Percentiles rank a stretch among this genome's conserved stretches.
phyloP scores from a whole-genome alignment of 441 rosid species.

The Erodium moschatum region DNA sequence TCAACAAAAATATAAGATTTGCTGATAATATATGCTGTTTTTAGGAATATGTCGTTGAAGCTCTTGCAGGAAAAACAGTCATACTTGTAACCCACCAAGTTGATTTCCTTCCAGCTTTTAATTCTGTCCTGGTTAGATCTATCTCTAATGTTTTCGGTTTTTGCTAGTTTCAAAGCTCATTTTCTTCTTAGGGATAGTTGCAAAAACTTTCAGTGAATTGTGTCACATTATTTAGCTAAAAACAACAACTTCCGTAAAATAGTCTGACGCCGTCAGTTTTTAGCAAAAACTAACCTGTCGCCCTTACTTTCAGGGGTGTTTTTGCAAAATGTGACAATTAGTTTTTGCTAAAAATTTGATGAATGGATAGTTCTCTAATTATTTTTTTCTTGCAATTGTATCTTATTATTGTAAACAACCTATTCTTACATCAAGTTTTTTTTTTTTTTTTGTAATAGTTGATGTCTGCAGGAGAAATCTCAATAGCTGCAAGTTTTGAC shows the following conservation, averaged over 20 bases:
- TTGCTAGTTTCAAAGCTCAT: neutral
- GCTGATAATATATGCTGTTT: neutral
- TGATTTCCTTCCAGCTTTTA: constrained; percentile 46
- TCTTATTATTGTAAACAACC: neutral
- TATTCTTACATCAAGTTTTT: neutral
- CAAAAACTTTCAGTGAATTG: no score
- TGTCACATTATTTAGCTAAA: no score
- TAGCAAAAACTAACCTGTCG: no score
- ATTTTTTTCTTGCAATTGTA: no score
- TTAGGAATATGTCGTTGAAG: constrained; percentile 44
- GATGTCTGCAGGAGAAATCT: constrained; percentile 33
- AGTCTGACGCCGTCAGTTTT: no score
- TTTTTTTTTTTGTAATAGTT: constrained; percentile 19
- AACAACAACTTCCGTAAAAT: no score
- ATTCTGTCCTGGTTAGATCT: constrained; percentile 36
- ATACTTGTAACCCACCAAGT: constrained; percentile 54
- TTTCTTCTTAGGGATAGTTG: no score
- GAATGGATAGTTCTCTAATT: no score
- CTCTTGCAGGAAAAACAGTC: constrained; percentile 37
- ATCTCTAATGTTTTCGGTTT: no score
- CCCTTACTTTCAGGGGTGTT: no score
- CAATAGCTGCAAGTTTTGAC: constrained; percentile 23
- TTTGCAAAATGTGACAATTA: no score
- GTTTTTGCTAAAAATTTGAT: no score
- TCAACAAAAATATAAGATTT: neutral